Evolutionary conservation across 192 early-diverging fungal species (phyloP).

Genomic region (Backusella sp.): DNA sequence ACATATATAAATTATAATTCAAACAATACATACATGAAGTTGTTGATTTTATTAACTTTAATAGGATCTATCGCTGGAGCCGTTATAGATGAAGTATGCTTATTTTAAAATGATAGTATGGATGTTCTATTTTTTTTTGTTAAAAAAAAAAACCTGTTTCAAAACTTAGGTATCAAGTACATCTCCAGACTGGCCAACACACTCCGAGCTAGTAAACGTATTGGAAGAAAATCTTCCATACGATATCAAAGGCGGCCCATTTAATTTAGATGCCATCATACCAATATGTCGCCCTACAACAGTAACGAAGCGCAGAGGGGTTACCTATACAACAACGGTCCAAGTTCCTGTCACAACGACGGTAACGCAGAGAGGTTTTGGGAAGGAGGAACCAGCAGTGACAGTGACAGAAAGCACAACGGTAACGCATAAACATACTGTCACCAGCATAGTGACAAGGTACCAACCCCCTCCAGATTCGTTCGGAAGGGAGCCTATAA

Average conservation of each 20-base stretch:
- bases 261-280: not conserved
- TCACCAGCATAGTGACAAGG: not conserved
- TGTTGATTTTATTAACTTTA: not conserved
- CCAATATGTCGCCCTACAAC: not conserved
- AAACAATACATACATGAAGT: not conserved
- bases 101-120: too few relatives aligned
- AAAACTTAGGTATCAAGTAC: not conserved
- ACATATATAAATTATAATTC: not conserved
- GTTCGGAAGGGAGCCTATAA: not conserved
- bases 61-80: not conserved
- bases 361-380: not conserved
- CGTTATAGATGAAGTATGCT: not conserved
- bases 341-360: not conserved
- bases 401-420: not conserved
- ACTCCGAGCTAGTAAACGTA: not conserved
- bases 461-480: not conserved
- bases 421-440: not conserved
- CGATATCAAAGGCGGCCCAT: not conserved
- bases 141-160: not conserved
- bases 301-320: not conserved
- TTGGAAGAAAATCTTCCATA: not conserved
- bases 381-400: not conserved
- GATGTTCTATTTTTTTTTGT: not conserved
- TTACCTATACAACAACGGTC: not conserved
- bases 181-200: not conserved